Base-by-base conservation (phyloP, 148 eudicot species). In the Silene conica region DNA sequence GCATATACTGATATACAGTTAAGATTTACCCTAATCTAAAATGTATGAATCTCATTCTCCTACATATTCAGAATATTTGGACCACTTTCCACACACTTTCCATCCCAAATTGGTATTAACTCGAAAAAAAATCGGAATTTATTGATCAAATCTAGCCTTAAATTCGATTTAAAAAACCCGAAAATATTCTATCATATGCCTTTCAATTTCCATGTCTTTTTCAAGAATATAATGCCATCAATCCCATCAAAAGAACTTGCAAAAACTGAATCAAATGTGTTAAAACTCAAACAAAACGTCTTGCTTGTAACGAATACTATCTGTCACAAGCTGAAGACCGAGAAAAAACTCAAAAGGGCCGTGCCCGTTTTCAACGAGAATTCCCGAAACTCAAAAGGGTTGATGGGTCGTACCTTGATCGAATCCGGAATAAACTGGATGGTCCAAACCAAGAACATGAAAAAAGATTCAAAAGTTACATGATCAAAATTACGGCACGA, bases 41-140 rank as follows among this genome's bases (percentile, higher is more conserved):
- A 69, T 50, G 55, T 50, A 50, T 74, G 71, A 74, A 63, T 79
- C 74, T 23, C 19, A 74, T 74, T 74, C 78, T 62, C 28, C 28
- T 61, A 43, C 71, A 18, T 38, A 38, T 38, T 38, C 63, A 54
- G 23, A 73, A 22, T 14, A 9, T 50, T 34, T 61, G 70, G 78
- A 74, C 81, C 77, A 79, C 74, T 16, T 59, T 59, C 18, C 52
- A 58, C 23, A 66, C 45, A 67, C 65, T 58, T 63, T 25, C 9
- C 26, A 23, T 76, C 67, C 71, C 55, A 63, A 54, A 14, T 60
- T 48, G 73, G 34, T 48, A 26, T 20, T 48, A 48, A 13, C 7
- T 48, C 15, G 0, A 48, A 16, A 50, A 12, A 2, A 26, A 26
- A 50, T 50, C 16, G 55, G 55, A 67, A 67, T 41, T 67, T 41